phyloP scores from a whole-genome alignment of 1,139 yeast species.

The Neolecta irregularis region DNA sequence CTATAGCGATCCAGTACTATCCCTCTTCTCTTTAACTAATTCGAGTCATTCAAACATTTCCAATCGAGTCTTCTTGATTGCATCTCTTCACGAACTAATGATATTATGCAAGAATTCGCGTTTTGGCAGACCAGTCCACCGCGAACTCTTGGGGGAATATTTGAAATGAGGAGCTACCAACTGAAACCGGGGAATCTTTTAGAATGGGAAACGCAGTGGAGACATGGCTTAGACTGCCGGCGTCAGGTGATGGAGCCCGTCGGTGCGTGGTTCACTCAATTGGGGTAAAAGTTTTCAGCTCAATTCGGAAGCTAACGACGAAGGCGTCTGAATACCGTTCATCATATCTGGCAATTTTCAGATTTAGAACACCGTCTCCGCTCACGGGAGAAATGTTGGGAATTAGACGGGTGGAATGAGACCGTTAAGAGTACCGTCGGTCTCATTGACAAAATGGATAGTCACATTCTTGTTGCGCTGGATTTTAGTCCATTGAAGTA shows the following conservation, averaged over 20 bases:
- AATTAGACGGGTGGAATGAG: constrained; percentile 31
- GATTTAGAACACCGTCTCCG: constrained; percentile 30
- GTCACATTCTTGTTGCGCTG: constrained; percentile 28
- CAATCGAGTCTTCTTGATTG: constrained; percentile 22
- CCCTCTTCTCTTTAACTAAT: constrained; percentile 1
- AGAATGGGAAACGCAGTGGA: constrained; percentile 32
- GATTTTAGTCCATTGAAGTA: constrained; percentile 27
- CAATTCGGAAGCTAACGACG: no score
- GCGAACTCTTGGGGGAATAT: constrained; percentile 29
- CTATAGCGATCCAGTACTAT: constrained; percentile 21
- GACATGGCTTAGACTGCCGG: constrained; percentile 29
- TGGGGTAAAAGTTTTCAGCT: no score
- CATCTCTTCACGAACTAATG: constrained; percentile 25
- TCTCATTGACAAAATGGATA: constrained; percentile 27
- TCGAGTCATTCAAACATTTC: constrained; percentile 23
- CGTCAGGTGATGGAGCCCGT: constrained; percentile 34
- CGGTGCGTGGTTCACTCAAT: constrained; percentile 32
- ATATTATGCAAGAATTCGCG: constrained; percentile 29
- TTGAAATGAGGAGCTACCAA: constrained; percentile 29
- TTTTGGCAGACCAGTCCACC: constrained; percentile 34
- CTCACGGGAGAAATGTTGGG: constrained; percentile 31
- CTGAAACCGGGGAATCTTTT: constrained; percentile 28
- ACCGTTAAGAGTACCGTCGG: constrained; percentile 30
- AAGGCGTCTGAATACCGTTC: constrained; percentile 28
- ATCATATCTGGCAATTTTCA: constrained; percentile 32